Conservation (phyloP, 2,329 filamentous ascomycete species). For the Ceratocystiopsis minuta region DNA sequence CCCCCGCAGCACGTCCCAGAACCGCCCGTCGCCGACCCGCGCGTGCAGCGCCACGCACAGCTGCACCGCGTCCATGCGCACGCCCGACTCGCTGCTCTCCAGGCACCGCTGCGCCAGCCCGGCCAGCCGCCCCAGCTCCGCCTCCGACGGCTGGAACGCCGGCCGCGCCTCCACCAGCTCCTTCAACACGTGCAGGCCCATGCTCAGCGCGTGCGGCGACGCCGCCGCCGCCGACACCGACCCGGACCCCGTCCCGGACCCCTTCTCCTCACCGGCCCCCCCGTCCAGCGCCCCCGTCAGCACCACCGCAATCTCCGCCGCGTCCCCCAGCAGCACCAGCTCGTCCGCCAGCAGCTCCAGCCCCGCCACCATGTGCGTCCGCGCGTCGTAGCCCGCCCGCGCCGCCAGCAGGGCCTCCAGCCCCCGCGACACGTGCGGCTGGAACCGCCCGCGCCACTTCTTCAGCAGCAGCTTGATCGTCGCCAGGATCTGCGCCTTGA, state of each 20-base stretch:
- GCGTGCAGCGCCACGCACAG: conserved; percentile 57
- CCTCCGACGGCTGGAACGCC: conserved; percentile 31
- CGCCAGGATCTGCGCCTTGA: conserved; percentile 56
- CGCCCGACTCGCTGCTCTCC: conserved; percentile 41
- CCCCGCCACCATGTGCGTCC: conserved; percentile 55
- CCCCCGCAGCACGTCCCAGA: conserved; percentile 49
- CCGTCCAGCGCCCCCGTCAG: conserved; percentile 29
- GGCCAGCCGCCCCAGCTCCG: conserved; percentile 33
- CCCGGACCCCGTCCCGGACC: too few relatives aligned
- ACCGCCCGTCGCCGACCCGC: conserved; percentile 37
- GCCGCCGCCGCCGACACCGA: too few relatives aligned
- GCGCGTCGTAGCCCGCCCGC: conserved; percentile 47
- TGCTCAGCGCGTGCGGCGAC: conserved; percentile 32
- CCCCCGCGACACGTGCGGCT: conserved; percentile 47
- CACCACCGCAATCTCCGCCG: conserved; percentile 38
- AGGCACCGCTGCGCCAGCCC: conserved; percentile 36
- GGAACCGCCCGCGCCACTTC: conserved; percentile 46
- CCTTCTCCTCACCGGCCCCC: not conserved
- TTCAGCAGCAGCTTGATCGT: conserved; percentile 58
- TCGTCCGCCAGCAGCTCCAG: conserved; percentile 58
- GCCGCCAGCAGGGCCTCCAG: conserved; percentile 49
- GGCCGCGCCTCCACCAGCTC: conserved; percentile 32
- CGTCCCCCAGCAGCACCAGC: conserved; percentile 47
- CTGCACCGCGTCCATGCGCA: conserved; percentile 60
- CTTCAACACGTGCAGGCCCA: conserved; percentile 46